Evolutionary conservation across 78 protist species (phyloP).

Genomic region (Pigoraptor vietnamica): DNA sequence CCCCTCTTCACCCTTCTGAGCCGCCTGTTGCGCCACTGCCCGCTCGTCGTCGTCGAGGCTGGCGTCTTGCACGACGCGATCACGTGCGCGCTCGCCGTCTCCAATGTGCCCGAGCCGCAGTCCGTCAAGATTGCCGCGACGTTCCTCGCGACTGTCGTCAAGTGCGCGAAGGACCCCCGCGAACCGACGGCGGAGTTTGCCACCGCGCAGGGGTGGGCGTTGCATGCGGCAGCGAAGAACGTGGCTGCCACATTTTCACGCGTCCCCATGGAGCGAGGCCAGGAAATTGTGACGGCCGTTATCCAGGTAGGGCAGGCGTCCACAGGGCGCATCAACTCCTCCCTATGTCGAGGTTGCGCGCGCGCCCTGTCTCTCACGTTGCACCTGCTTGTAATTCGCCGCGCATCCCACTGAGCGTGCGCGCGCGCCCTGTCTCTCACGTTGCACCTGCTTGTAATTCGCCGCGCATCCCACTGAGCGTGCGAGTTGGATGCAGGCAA

Average conservation of each 20-base stretch:
- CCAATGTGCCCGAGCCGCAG: neutral
- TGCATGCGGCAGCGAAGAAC: no score
- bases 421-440: neutral
- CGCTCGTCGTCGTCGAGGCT: neutral
- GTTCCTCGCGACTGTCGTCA: neutral
- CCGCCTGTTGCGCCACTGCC: neutral
- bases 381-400: neutral
- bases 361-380: neutral
- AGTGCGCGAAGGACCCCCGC: neutral
- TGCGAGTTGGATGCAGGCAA: neutral
- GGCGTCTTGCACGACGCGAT: neutral
- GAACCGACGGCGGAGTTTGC: neutral
- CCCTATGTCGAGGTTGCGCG: no score
- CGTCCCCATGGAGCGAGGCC: no score
- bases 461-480: neutral
- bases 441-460: neutral
- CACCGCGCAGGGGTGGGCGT: no score
- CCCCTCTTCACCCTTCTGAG: neutral
- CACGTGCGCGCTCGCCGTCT: neutral
- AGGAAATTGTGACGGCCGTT: no score
- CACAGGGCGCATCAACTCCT: no score
- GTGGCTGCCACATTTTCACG: no score
- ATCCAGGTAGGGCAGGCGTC: no score
- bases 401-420: neutral
- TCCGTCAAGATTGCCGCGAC: neutral